phyloP scores from a whole-genome alignment of 257 asterid species.

The Solanum chaucha region DNA sequence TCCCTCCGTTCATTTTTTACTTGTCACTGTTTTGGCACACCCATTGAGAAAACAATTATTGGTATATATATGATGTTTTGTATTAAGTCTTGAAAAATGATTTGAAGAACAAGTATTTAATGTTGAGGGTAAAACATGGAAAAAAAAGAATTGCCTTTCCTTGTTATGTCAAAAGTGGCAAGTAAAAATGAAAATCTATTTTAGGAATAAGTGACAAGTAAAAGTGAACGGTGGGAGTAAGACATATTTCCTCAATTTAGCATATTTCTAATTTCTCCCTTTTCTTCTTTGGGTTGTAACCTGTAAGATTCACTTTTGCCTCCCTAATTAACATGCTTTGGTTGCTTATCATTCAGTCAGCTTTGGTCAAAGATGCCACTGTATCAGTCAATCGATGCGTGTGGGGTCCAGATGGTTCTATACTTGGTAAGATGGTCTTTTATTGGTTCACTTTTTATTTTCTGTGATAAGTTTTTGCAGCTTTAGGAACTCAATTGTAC shows the following conservation, averaged over 20 bases:
- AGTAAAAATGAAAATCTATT: not conserved
- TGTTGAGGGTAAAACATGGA: not conserved
- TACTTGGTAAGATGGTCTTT: conserved; percentile 49
- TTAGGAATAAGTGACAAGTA: not conserved
- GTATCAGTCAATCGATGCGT: conserved; percentile 83
- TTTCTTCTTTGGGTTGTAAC: not conserved
- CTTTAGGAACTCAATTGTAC: not conserved
- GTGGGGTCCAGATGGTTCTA: conserved; percentile 97
- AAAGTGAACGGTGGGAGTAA: not conserved
- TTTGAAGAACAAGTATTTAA: not conserved
- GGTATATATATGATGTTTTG: not conserved
- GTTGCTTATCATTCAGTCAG: conserved; percentile 45
- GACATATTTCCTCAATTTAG: not conserved
- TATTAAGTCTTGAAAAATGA: not conserved
- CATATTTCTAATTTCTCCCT: not conserved
- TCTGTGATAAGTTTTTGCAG: not conserved
- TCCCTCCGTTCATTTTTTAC: not conserved
- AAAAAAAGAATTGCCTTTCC: not conserved
- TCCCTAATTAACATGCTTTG: not conserved
- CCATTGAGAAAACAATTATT: not conserved
- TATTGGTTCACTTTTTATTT: not conserved
- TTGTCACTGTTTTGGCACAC: not conserved
- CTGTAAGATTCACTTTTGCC: not conserved
- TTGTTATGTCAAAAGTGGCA: not conserved
- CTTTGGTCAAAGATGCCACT: conserved; percentile 81